Evolutionary conservation across 371 early-diverging fungal genomes (phyloP), one percentile per base, ranked within the genome.

Genomic region (Circinella minor): DNA sequence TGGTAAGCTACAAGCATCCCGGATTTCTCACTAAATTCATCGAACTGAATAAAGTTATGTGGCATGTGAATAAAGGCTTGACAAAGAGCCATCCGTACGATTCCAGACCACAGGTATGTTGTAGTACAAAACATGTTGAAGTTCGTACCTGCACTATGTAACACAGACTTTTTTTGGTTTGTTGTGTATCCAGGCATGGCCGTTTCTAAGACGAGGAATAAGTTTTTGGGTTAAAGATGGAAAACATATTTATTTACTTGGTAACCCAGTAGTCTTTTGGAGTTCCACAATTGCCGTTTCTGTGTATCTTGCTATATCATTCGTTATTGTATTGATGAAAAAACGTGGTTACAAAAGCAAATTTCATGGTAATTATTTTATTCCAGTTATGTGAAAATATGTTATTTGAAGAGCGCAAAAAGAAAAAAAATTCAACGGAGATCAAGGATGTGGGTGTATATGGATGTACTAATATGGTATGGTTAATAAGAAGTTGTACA

Each of bases 241-340:
- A 55, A 79, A 79, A 54, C 93, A 94, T 68, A 88, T 99, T 70
- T 99, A 99, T 77, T 84, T 99, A 71, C 79, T 99, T 54, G 99
- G 99, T 27, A 99, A 99, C 76, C 98, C 99, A 14, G 67, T 97
- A 20, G 80, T 94, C 3, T 99, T 97, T 93, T 99, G 98, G 92
- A 60, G 87, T 34, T 81, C 92, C 4, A 85, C 93, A 62, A 77
- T 83, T 1, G 85, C 93, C 15, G 73, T 93, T 4, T 70, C 83
- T 3, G 65, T 88, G 47, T 97, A 89, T 74, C 78, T 83, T 37
- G 6, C 27, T 34, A 27, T 34, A 27, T 20, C 34, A 57, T 34
- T 57, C n/a, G 8, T 34, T 10, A 34, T 27, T 34, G n/a, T 57
- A 7, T 4, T 57, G 34, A 18, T 57, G 20, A 27, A 11, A 13